Evolutionary conservation across 2,329 filamentous ascomycete genomes (phyloP).

Genomic region (Xylariaceae sp.): DNA sequence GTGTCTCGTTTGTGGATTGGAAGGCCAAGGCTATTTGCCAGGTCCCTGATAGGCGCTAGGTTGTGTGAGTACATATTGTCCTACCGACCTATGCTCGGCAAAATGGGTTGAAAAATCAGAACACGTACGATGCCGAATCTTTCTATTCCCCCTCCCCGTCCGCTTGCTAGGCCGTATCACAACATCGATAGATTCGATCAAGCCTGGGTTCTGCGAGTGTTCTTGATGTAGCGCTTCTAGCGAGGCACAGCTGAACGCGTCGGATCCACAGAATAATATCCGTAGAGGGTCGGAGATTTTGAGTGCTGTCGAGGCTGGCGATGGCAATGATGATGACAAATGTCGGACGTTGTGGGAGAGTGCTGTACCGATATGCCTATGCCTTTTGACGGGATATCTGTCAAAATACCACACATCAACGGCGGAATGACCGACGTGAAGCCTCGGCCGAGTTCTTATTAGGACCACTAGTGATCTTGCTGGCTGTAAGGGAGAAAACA

Average conservation of each 20-base stretch:
- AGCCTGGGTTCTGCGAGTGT: slow-evolving; percentile 44
- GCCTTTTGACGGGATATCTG: no score
- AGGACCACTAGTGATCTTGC: no score
- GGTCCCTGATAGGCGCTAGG: slow-evolving; percentile 67
- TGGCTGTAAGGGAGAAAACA: no score
- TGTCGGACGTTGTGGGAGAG: background rate
- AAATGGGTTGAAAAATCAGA: no score
- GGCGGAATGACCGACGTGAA: no score
- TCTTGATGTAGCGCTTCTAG: slow-evolving; percentile 65
- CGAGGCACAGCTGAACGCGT: slow-evolving; percentile 80
- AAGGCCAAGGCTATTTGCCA: slow-evolving; percentile 61
- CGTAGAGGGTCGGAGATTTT: slow-evolving; percentile 57
- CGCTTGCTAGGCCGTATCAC: slow-evolving; percentile 75
- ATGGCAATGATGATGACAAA: no score
- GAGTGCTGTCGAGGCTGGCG: background rate
- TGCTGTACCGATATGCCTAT: background rate
- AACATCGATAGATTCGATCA: slow-evolving; percentile 78
- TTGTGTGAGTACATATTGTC: background rate
- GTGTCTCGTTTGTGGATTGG: slow-evolving; percentile 72
- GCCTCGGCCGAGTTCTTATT: no score
- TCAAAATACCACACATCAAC: no score
- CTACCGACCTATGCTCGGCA: no score
- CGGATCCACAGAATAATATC: slow-evolving; percentile 92
- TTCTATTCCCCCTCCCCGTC: slow-evolving; percentile 70
- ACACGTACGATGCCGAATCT: slow-evolving; percentile 57